Conservation (phyloP, 768 basidiomycete genomes). For the Boletellus ananas region DNA sequence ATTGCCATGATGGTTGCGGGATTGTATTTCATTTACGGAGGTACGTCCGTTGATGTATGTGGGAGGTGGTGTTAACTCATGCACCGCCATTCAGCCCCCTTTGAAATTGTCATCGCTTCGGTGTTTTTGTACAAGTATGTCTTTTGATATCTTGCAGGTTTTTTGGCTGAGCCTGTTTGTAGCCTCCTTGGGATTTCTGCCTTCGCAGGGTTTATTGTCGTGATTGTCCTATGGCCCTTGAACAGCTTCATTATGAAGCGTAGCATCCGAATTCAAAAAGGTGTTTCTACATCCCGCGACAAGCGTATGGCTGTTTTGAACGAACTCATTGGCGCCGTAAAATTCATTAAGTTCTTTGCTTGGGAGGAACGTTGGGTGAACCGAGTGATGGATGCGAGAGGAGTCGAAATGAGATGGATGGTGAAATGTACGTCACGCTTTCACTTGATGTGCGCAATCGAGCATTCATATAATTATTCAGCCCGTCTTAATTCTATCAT, state of each 20-base stretch:
- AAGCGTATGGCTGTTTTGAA: constrained; percentile 43
- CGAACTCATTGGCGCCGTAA: constrained; percentile 40
- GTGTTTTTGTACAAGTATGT: constrained; percentile 72
- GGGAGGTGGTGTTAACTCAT: not conserved
- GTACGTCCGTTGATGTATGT: constrained; percentile 27
- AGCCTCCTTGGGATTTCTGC: constrained; percentile 45
- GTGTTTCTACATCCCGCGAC: constrained; percentile 34
- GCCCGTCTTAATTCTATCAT: constrained; percentile 69
- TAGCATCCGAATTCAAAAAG: constrained; percentile 36
- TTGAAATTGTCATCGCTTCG: constrained; percentile 72
- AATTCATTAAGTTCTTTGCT: constrained; percentile 44
- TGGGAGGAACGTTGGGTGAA: constrained; percentile 44
- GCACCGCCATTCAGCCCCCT: constrained; percentile 45
- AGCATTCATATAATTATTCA: constrained; percentile 20
- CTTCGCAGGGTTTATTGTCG: constrained; percentile 43
- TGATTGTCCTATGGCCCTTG: constrained; percentile 38
- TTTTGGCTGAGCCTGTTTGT: constrained; percentile 47
- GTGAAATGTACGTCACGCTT: constrained; percentile 48
- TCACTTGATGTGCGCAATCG: not conserved
- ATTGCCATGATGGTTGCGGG: constrained; percentile 52
- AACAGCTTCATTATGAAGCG: constrained; percentile 39
- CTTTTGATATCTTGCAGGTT: not conserved
- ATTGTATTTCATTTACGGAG: constrained; percentile 65
- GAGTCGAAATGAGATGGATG: constrained; percentile 73
- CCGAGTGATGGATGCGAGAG: constrained; percentile 46